A percentile compares a stretch with the other conserved stretches of the same genome.
phyloP scores from a whole-genome alignment of 306 rosid genomes.

The Dalbergia oliveri region DNA sequence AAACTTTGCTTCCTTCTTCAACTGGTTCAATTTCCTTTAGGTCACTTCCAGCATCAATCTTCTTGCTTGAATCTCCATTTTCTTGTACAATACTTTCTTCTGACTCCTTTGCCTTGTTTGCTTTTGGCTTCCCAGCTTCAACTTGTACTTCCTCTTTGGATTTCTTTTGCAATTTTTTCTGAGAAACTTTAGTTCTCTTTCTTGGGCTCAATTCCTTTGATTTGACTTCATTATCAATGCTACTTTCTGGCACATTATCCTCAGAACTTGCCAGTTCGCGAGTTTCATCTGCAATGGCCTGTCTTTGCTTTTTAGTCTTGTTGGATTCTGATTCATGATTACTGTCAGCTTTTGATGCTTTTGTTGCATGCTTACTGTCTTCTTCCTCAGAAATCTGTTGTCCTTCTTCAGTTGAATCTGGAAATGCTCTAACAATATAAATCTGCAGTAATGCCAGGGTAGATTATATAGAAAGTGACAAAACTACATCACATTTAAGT shows the following conservation, averaged over 20 bases:
- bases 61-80: conserved; percentile 20
- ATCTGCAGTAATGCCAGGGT: conserved; percentile 52
- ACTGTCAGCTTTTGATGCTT: conserved; percentile 34
- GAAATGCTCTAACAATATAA: conserved; percentile 61
- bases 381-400: conserved; percentile 37
- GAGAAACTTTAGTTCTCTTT: conserved; percentile 29
- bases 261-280: conserved; percentile 43
- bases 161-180: conserved; percentile 32
- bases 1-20: conserved; percentile 23
- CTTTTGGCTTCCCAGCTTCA: conserved; percentile 41
- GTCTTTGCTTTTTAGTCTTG: conserved; percentile 39
- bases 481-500: not conserved
- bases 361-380: conserved; percentile 12
- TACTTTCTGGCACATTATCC: conserved; percentile 30
- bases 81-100: conserved; percentile 34
- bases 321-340: conserved; percentile 30
- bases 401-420: conserved; percentile 42
- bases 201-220: conserved; percentile 12
- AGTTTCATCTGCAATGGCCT: conserved; percentile 28
- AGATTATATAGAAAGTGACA: not conserved
- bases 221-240: conserved; percentile 37
- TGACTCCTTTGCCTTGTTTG: conserved; percentile 32
- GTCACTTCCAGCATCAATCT: conserved; percentile 18
- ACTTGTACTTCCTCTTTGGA: conserved; percentile 34
- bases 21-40: conserved; percentile 41